Conservation (phyloP, 2,329 filamentous ascomycete species). For the Colletotrichum tofieldiae region DNA sequence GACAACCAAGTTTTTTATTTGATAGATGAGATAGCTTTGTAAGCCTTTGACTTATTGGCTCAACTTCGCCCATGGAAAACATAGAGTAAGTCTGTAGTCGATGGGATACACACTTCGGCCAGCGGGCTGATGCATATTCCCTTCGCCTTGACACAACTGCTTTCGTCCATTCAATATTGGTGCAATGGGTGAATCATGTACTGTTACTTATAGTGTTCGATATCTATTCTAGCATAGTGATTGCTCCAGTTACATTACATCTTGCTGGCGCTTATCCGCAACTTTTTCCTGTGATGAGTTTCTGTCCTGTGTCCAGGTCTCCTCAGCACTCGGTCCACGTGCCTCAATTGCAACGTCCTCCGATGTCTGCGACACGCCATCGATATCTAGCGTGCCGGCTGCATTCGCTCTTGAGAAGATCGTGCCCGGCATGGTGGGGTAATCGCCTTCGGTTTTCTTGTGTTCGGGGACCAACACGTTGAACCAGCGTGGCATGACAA, state of each 20-base stretch:
- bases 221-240: too few relatives aligned
- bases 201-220: too few relatives aligned
- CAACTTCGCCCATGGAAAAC: too few relatives aligned
- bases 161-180: too few relatives aligned
- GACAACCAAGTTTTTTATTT: too few relatives aligned
- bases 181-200: too few relatives aligned
- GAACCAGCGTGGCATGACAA: constrained; percentile 44
- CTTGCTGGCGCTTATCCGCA: not conserved
- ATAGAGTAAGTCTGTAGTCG: too few relatives aligned
- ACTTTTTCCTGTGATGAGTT: constrained; percentile 12
- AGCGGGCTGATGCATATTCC: too few relatives aligned
- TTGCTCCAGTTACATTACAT: not conserved
- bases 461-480: constrained; percentile 40
- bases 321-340: not conserved
- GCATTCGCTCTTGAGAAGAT: constrained; percentile 38
- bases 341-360: not conserved
- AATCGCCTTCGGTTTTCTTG: constrained; percentile 12
- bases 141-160: too few relatives aligned
- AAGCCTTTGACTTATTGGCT: too few relatives aligned
- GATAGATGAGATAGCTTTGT: too few relatives aligned
- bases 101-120: too few relatives aligned
- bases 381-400: constrained; percentile 8
- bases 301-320: not conserved
- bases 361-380: constrained; percentile 12
- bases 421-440: constrained; percentile 25